These are phyloP conservation scores for Colletotrichum sp. DNA, from an alignment of 2,329 filamentous ascomycete species.

Conservation along the genomic window DNA sequence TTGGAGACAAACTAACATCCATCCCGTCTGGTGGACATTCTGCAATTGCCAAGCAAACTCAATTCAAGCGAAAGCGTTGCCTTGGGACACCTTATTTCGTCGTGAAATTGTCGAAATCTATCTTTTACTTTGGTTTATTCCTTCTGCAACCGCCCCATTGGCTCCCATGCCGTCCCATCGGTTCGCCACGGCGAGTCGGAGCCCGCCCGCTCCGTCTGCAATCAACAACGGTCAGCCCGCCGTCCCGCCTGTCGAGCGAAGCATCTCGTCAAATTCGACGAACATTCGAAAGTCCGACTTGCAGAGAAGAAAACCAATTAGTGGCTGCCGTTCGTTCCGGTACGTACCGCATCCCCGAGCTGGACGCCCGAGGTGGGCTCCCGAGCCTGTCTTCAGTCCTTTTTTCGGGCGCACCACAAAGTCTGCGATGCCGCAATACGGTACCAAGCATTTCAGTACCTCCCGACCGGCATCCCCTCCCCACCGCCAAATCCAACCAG, in stretches of 20 bases:
- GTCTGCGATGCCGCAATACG: background rate
- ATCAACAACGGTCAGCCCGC: background rate
- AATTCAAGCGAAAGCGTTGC: background rate
- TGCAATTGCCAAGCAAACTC: background rate
- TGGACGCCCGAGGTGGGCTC: background rate
- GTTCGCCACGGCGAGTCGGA: background rate
- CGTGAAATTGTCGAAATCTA: background rate
- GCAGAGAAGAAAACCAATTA: background rate
- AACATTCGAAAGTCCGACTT: background rate
- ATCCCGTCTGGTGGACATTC: background rate
- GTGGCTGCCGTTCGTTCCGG: background rate
- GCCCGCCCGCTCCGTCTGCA: background rate
- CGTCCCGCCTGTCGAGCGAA: background rate
- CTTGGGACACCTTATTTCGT: background rate
- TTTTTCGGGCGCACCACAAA: background rate
- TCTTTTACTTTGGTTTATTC: background rate
- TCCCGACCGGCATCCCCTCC: background rate
- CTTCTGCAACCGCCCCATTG: background rate
- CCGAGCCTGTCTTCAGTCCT: background rate
- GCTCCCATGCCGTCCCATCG: background rate
- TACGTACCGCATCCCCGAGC: background rate
- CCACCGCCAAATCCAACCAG: conserved; percentile 8
- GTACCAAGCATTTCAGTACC: background rate
- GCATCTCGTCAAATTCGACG: background rate
- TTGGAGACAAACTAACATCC: background rate